These are phyloP conservation scores for Populus davidiana DNA, from an alignment of 345 rosid genomes.

Conservation along the genomic window DNA sequence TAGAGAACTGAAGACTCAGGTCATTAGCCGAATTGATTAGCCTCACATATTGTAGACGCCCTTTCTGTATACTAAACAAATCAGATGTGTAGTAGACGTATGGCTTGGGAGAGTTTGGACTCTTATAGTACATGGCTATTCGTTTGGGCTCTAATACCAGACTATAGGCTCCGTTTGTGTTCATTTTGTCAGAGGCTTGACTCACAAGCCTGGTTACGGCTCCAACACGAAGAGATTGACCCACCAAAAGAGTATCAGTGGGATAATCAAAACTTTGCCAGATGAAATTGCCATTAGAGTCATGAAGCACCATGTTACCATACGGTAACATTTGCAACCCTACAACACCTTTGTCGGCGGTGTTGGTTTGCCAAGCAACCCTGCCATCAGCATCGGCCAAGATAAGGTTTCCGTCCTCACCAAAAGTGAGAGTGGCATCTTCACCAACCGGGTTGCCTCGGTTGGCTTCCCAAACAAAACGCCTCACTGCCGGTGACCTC, in stretches of 20 bases:
- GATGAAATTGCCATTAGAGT: conserved; percentile 11
- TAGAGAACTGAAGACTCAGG: background rate
- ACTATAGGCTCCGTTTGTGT: conserved; percentile 47
- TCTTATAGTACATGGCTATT: conserved; percentile 33
- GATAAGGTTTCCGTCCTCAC: conserved; percentile 34
- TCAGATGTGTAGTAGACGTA: conserved; percentile 25
- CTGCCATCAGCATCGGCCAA: conserved; percentile 26
- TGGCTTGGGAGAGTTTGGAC: conserved; percentile 27
- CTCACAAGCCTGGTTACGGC: conserved; percentile 48
- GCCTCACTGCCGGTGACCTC: conserved; percentile 31
- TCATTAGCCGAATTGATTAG: conserved; percentile 17
- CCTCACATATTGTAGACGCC: conserved; percentile 14
- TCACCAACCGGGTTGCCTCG: conserved; percentile 27
- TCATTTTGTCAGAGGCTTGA: conserved; percentile 31
- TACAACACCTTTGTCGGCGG: conserved; percentile 31
- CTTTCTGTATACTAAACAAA: background rate
- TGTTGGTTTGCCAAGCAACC: conserved; percentile 37
- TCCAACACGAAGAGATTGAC: conserved; percentile 35
- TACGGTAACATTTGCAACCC: conserved; percentile 4
- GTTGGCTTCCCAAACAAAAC: conserved; percentile 50
- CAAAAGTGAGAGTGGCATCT: conserved; percentile 29
- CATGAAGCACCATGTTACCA: conserved; percentile 18
- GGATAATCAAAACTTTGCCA: conserved; percentile 45
- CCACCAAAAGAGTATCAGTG: conserved; percentile 47
- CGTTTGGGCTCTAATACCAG: conserved; percentile 49